These are phyloP conservation scores for Aleurites moluccanus DNA, from an alignment of 441 rosid genomes.

Conservation along the genomic window DNA sequence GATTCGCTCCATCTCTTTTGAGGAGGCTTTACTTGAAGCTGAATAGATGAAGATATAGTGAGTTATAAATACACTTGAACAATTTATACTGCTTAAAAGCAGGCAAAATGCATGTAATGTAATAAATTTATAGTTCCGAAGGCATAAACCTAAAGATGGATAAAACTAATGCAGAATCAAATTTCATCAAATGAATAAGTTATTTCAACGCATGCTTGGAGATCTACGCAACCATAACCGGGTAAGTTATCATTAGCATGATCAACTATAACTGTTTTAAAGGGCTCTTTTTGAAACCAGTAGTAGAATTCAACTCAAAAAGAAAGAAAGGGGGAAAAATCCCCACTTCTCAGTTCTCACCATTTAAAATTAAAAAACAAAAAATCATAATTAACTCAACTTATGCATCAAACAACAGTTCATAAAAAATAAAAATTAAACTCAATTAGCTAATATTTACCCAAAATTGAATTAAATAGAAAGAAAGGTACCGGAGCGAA, in stretches of 20 bases:
- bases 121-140: neutral
- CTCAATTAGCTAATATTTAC: neutral
- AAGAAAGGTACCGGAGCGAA: constrained; percentile 64
- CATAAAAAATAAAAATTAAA: neutral
- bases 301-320: neutral
- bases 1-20: constrained; percentile 91
- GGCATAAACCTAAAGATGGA: neutral
- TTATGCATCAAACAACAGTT: neutral
- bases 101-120: neutral
- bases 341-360: neutral
- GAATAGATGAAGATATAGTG: constrained; percentile 16
- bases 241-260: neutral
- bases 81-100: neutral
- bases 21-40: constrained; percentile 85
- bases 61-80: neutral
- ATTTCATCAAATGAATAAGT: neutral
- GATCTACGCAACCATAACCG: too few species aligned
- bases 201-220: neutral
- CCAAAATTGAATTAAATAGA: neutral
- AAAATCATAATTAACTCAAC: neutral
- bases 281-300: too few species aligned
- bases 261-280: neutral
- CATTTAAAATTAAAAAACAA: neutral
- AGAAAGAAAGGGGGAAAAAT: neutral
- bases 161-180: neutral